These are phyloP conservation scores for Galerina marginata DNA, from an alignment of 768 basidiomycete genomes.

Conservation along the genomic window DNA sequence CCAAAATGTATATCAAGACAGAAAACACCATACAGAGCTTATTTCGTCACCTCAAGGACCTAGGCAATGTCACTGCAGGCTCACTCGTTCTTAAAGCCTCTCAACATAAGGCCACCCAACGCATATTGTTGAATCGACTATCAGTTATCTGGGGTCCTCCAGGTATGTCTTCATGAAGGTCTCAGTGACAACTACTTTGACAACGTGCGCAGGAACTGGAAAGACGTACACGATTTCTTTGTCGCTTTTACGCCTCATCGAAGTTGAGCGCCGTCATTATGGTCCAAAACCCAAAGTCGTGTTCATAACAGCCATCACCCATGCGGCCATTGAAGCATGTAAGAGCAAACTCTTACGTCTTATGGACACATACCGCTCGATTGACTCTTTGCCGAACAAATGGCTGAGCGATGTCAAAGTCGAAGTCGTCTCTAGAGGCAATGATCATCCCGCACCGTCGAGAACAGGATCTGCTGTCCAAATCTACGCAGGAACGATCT, in stretches of 20 bases:
- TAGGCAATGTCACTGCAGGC: constrained; percentile 41
- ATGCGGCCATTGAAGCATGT: constrained; percentile 58
- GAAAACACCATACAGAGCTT: constrained; percentile 44
- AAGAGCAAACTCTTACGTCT: constrained; percentile 45
- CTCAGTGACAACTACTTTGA: not conserved
- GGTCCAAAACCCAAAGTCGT: constrained; percentile 40
- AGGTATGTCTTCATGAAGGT: constrained; percentile 29
- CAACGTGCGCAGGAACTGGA: constrained; percentile 45
- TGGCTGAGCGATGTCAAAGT: constrained; percentile 51
- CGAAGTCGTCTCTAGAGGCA: constrained; percentile 47
- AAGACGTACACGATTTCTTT: constrained; percentile 59
- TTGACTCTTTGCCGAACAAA: constrained; percentile 39
- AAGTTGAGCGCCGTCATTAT: constrained; percentile 40
- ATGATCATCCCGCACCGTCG: constrained; percentile 43
- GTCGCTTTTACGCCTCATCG: constrained; percentile 50
- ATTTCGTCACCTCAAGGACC: constrained; percentile 42
- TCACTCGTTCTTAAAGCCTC: constrained; percentile 50
- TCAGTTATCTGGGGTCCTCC: constrained; percentile 59
- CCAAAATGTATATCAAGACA: constrained; percentile 36
- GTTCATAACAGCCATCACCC: constrained; percentile 57
- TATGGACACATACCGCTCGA: constrained; percentile 39
- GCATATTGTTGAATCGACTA: constrained; percentile 48
- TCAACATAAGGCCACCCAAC: constrained; percentile 49
- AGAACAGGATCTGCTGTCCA: constrained; percentile 31
- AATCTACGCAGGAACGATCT: constrained; percentile 54